Evolutionary conservation across 768 basidiomycete genomes (phyloP).

Genomic region (Lentinula lateritia): DNA sequence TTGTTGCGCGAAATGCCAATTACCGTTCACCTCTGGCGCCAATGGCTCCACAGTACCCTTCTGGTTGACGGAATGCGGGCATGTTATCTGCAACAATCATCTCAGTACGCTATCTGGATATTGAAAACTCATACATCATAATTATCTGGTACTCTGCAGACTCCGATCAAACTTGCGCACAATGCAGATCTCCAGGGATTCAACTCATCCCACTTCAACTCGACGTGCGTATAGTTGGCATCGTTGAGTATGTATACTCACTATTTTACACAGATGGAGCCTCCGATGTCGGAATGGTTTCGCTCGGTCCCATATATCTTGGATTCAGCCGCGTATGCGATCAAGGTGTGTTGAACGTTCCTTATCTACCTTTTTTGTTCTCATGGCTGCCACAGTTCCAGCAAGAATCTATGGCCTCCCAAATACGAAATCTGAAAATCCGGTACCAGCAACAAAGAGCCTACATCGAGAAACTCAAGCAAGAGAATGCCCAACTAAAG

Average conservation of each 20-base stretch:
- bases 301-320: slow-evolving; percentile 52
- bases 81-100: slow-evolving; percentile 81
- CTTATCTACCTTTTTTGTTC: neutral
- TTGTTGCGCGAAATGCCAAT: slow-evolving; percentile 61
- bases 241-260: slow-evolving; percentile 4
- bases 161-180: slow-evolving; percentile 68
- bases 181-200: slow-evolving; percentile 58
- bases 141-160: slow-evolving; percentile 22
- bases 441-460: slow-evolving; percentile 52
- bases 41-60: slow-evolving; percentile 60
- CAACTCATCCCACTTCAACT: slow-evolving; percentile 69
- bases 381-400: slow-evolving; percentile 52
- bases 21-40: slow-evolving; percentile 51
- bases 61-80: slow-evolving; percentile 87
- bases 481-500: slow-evolving; percentile 47
- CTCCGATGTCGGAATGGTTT: slow-evolving; percentile 84
- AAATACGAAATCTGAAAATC: slow-evolving; percentile 58
- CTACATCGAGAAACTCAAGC: slow-evolving; percentile 47
- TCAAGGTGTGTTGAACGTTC: slow-evolving; percentile 41
- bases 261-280: slow-evolving; percentile 50
- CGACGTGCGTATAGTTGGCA: slow-evolving; percentile 44
- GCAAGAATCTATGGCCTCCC: slow-evolving; percentile 65
- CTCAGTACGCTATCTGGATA: slow-evolving; percentile 47
- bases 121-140: neutral
- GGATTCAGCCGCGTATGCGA: slow-evolving; percentile 60